Base-by-base conservation (phyloP, 805 yeast genomes). In the Metschnikowia koreensis region DNA sequence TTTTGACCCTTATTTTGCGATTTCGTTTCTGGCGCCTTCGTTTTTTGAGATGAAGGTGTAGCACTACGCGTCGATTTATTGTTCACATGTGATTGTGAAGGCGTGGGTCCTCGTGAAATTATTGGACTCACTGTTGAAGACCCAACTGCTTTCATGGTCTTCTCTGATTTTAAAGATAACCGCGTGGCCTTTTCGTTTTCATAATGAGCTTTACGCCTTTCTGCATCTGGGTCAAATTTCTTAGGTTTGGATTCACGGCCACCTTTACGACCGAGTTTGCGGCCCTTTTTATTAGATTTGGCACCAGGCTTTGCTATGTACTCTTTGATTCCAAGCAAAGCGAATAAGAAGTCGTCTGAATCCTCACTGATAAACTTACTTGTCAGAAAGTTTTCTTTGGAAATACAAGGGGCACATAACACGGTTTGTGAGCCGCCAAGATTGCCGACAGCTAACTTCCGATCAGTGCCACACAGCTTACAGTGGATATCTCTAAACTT, bases 401-500 rank as follows among this genome's bases (percentile, higher is more conserved):
- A 62, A 31, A 75, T 53, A 63, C 87, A 82, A 22, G 62, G 64
- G 31, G 63, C 62, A 61, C 87, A 82, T 4, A 70, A 62, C 1
- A 81, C 70, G 8, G 61, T 49, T 44, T 61, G 63, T 37, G 61
- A 65, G 29, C 38, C 45, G n/a, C 40, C 40, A 15, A 17, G 16
- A 31, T 52, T 60, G 15, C 60, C 60, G 10, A 79, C 80, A 48
- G 66, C 68, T 54, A 82, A 64, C 46, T 72, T 61, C 3, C 66
- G 52, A 38, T 80, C 83, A 31, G 54, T 55, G 2, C 69, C 73
- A 67, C 86, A 82, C 13, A 61, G 47, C 1, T 58, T 43, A 63
- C 87, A 83, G 44, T 67, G 67, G 45, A 81, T 68, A 54, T 81
- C 83, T 65, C 85, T 68, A 41, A 80, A 80, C 43, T 66, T 75